Evolutionary conservation across 2,329 filamentous ascomycete genomes (phyloP).

Genomic region (Fusarium incarnatum): DNA sequence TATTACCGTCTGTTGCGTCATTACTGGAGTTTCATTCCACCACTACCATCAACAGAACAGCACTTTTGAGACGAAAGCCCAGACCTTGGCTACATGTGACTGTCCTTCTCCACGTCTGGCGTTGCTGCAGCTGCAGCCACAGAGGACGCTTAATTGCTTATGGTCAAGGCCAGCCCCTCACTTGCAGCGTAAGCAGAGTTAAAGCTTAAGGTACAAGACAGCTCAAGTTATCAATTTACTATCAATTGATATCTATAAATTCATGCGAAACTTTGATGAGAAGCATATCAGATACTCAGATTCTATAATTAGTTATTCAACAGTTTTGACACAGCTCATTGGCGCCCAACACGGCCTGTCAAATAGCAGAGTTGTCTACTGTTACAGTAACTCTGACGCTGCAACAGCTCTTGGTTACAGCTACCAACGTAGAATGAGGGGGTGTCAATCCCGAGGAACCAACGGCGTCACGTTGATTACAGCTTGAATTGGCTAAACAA

Average conservation of each 20-base stretch:
- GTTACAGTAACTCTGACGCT: neutral
- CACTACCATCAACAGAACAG: conserved; percentile 19
- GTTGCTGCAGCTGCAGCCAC: conserved; percentile 25
- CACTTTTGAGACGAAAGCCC: neutral
- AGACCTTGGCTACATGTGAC: conserved; percentile 1
- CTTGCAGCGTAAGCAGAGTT: conserved; percentile 16
- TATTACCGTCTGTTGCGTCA: conserved; percentile 23
- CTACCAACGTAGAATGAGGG: conserved; percentile 12
- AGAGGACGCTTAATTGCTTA: conserved; percentile 30
- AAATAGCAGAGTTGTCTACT: neutral
- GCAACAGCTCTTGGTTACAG: conserved; percentile 1
- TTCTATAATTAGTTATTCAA: neutral
- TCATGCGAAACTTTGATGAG: neutral
- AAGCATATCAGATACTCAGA: neutral
- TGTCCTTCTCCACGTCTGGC: conserved; percentile 27
- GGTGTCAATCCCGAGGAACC: conserved; percentile 28
- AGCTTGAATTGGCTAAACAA: conserved; percentile 28
- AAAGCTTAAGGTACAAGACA: conserved; percentile 15
- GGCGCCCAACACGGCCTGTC: neutral
- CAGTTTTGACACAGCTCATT: neutral
- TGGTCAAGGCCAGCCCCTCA: conserved; percentile 28
- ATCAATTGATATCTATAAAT: neutral
- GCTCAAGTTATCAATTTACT: neutral
- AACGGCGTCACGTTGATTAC: conserved; percentile 32
- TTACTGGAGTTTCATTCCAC: conserved; percentile 23